Base-by-base conservation (phyloP, 1,284 basidiomycete genomes). In the Rhodotorula sp. region DNA sequence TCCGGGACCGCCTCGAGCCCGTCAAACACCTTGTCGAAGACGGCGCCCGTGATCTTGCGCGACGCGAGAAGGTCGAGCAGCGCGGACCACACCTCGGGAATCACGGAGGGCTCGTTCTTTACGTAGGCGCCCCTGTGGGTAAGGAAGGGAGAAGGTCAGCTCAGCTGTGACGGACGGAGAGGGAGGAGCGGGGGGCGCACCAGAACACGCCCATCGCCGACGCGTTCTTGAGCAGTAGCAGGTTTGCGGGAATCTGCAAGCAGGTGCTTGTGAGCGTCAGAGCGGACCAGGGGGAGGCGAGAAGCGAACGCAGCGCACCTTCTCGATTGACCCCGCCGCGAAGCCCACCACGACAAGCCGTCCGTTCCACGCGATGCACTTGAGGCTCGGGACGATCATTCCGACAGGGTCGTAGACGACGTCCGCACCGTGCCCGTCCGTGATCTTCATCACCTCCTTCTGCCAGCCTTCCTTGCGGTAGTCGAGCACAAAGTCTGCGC, bases 321-420 rank as follows among this genome's bases (percentile, higher is more conserved):
- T 94, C 81, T 98, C 95, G 73, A 98, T 97, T 15, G 84, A 82
- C 19, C 94, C 92, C 19, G 88, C 90, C 13, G 91, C 93, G 66
- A 83, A 83, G 34, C 96, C 96, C 65, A 99, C 90, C 37, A 98
- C 91, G 32, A 98, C 80, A 7, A 92, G 88, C 22, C 96, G 87
- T 3, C 94, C 93, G 81, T 96, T 96, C 90, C 94, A 97, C 2
- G 91, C 91, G 69, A 96, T 92, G 80, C 92, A 95, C 81, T 96
- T 96, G 71, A 97, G 80, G 41, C 87, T 88, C 78, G 74, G 74
- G 34, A 71, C 85, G 71, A 92, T 88, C 78, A 88, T 83, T 27
- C 92, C 93, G 48, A 97, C 92, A 7, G 94, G 93, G 80, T 97
- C 94, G 77, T 89, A 96, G 32, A 96, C 87, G 46, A 79, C 78